phyloP scores from a whole-genome alignment of 306 rosid genomes.

The Albizia julibrissin region DNA sequence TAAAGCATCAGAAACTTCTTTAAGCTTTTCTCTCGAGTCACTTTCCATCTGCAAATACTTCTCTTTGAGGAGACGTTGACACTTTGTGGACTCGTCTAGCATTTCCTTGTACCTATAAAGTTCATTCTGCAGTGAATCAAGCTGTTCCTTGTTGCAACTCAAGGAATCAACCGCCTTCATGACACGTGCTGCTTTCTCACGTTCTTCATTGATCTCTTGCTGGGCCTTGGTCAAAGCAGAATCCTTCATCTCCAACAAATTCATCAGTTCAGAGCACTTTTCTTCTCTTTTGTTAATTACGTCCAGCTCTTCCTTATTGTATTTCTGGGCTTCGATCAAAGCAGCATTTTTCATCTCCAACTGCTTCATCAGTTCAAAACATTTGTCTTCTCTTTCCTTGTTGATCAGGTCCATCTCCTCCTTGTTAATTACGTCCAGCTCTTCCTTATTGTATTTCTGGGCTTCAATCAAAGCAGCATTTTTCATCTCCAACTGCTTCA shows the following conservation, averaged over 20 bases:
- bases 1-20: constrained; percentile 44
- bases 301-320: background rate
- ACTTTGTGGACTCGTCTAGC: constrained; percentile 33
- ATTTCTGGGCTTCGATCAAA: background rate
- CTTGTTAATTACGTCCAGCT: background rate
- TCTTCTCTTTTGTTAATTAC: constrained; percentile 4
- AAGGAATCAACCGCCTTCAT: background rate
- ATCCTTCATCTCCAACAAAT: background rate
- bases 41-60: constrained; percentile 27
- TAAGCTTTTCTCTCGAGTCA: constrained; percentile 30
- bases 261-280: background rate
- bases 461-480: constrained; percentile 6
- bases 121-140: constrained; percentile 38
- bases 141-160: constrained; percentile 27
- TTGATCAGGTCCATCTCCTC: no score
- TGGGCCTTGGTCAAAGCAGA: constrained; percentile 7
- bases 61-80: constrained; percentile 40
- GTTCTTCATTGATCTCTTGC: constrained; percentile 10
- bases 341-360: constrained; percentile 4
- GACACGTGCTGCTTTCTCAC: background rate
- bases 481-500: constrained; percentile 5
- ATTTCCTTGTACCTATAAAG: constrained; percentile 42
- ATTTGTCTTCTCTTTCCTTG: background rate
- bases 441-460: background rate
- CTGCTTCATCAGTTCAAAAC: constrained; percentile 1